Percentiles rank a stretch among this genome's conserved stretches.
Evolutionary conservation across 148 eudicot species (phyloP).

Genomic region (Fagopyrum homotropicum): DNA sequence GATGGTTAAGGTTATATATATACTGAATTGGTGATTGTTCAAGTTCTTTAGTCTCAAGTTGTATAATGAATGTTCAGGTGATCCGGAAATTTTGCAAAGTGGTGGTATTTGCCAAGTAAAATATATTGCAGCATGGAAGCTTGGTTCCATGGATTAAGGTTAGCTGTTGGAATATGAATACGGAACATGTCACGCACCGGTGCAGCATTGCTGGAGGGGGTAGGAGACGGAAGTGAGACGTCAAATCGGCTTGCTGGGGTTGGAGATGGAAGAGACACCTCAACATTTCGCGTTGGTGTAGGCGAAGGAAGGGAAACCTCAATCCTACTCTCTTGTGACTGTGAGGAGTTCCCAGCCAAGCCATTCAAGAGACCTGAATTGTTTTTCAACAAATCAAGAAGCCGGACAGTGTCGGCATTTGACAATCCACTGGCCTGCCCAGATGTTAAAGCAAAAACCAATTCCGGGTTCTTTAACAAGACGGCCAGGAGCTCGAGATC

Average conservation of each 20-base stretch:
- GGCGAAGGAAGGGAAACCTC: conserved; percentile 39
- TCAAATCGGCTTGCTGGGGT: conserved; percentile 77
- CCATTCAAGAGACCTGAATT: conserved; percentile 27
- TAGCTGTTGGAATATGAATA: conserved; percentile 19
- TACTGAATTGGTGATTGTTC: not conserved
- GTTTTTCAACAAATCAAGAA: conserved; percentile 71
- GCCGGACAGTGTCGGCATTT: conserved; percentile 57
- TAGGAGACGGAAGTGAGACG: conserved; percentile 98
- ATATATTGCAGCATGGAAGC: not conserved
- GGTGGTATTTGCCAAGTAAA: not conserved
- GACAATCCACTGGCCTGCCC: conserved; percentile 64
- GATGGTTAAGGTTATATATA: not conserved
- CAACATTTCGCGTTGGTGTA: conserved; percentile 23
- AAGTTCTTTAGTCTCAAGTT: not conserved
- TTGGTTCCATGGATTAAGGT: conserved; percentile 19
- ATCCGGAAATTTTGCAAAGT: not conserved
- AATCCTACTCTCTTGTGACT: conserved; percentile 21
- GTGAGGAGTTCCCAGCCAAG: conserved; percentile 19
- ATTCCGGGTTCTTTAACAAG: conserved; percentile 72
- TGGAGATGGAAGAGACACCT: conserved; percentile 91
- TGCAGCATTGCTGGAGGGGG: conserved; percentile 79
- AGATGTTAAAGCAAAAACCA: conserved; percentile 82
- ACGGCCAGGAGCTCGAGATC: conserved; percentile 87
- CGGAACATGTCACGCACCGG: conserved; percentile 80
- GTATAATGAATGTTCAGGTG: not conserved